Evolutionary conservation across 2,329 filamentous ascomycete species (phyloP), one percentile per base, ranked within the genome.

Genomic region (Verticillium isaacii): DNA sequence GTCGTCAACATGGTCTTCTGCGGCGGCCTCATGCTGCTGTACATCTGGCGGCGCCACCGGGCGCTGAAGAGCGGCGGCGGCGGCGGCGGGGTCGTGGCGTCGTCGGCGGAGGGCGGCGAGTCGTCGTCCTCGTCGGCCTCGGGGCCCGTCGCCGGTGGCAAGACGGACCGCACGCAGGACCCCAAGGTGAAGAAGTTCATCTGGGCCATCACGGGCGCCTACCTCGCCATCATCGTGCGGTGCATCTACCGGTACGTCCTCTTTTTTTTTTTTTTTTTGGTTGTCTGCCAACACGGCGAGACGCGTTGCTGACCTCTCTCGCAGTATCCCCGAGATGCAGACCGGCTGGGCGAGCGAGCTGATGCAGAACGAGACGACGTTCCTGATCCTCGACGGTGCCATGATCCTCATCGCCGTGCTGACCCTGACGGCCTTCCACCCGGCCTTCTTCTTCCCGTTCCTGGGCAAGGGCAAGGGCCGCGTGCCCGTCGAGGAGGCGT

Each of bases 1-100:
- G 60, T 69, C 61, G 65, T 56, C 12, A 69, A 69, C 5, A 69
- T 69, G 67, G 32, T 69, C 3, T 65, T 68, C n/a, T 69, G 67
- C 9, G 67, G 67, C 3, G 60, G 64, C 0, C 39, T 69, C 15
- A 69, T 69, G 67, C 58, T 69, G 6, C 15, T 69, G 0, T 69
- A 69, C 32, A 36, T 59, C n/a, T 57, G 50, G 36, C 45, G 63
- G n/a, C 36, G 50, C 3, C 23, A 56, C 23, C 37, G 34, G n/a
- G 41, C 58, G 8, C 29, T 59, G 39, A 59, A 59, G 58, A 59
- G 36, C n/a, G 32, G 29, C 4, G 23, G 11, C 39, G 12, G 17
- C 39, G 12, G 17, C 56, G n/a, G 19, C 54, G 54, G 25, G 8
- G 25, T 11, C 25, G 54, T n/a, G 39, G 23, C 23, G 23, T 23